Conservation (phyloP, 164 flowering plant species). For the Magnolia officinalis region DNA sequence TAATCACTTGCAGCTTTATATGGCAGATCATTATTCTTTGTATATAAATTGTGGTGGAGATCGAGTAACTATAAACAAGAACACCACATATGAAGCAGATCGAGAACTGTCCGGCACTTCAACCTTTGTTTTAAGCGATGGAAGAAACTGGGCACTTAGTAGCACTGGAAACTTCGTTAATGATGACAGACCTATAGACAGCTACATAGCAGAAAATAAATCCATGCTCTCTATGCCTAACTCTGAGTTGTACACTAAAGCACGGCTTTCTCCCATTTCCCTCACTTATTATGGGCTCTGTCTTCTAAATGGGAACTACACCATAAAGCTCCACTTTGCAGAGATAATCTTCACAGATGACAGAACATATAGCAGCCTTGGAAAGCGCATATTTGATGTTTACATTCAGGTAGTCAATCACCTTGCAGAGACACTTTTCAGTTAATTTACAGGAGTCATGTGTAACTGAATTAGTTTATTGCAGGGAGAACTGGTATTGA, state of each 20-base stretch:
- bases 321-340: slow-evolving; percentile 9
- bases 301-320: slow-evolving; percentile 8
- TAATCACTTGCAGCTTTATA: not conserved
- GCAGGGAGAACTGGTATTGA: slow-evolving; percentile 45
- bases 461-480: slow-evolving; percentile 5
- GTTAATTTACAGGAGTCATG: not conserved
- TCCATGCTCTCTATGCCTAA: not conserved
- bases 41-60: slow-evolving; percentile 73
- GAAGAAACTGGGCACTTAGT: slow-evolving; percentile 58
- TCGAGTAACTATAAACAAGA: not conserved
- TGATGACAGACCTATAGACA: slow-evolving; percentile 41
- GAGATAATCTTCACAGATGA: slow-evolving; percentile 8
- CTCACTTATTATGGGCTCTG: slow-evolving; percentile 13
- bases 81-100: slow-evolving; percentile 49
- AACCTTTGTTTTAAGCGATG: slow-evolving; percentile 33
- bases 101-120: slow-evolving; percentile 58
- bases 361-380: slow-evolving; percentile 7
- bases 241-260: not conserved
- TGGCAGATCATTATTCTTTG: slow-evolving; percentile 43
- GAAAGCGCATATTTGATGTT: slow-evolving; percentile 11
- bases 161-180: slow-evolving; percentile 81
- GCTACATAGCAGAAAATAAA: slow-evolving; percentile 8
- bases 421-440: not conserved
- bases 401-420: slow-evolving; percentile 7
- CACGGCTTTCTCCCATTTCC: slow-evolving; percentile 7